Percentiles rank a stretch among this genome's conserved stretches.
Conservation (phyloP, 2,329 filamentous ascomycete species). For the Didymosphaeria variabile region DNA sequence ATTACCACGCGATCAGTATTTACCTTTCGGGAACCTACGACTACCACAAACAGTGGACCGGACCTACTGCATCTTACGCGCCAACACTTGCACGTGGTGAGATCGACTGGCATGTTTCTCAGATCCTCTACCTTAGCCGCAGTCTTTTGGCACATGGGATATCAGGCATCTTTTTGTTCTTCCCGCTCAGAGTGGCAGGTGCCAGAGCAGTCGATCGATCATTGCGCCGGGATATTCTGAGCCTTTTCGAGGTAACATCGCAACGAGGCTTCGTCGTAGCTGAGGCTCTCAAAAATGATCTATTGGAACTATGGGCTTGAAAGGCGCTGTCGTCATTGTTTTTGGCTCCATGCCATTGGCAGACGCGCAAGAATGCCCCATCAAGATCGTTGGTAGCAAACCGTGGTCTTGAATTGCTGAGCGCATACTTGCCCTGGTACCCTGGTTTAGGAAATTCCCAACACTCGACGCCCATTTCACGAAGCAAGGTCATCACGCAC, state of each 20-base stretch:
- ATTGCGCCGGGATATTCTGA: conserved; percentile 22
- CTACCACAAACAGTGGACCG: conserved; percentile 33
- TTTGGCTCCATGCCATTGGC: too few relatives aligned
- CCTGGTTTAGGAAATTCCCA: too few relatives aligned
- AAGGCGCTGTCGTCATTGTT: neutral
- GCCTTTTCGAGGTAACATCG: conserved; percentile 20
- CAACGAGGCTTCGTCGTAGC: conserved; percentile 32
- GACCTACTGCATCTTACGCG: conserved; percentile 15
- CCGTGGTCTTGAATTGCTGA: too few relatives aligned
- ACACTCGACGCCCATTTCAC: too few relatives aligned
- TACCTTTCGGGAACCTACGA: conserved; percentile 41
- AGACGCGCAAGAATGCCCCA: too few relatives aligned
- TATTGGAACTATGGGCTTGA: conserved; percentile 25
- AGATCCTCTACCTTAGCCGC: conserved; percentile 31
- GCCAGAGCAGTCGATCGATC: conserved; percentile 25
- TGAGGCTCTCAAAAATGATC: conserved; percentile 24
- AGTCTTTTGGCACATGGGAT: conserved; percentile 26
- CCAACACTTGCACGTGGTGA: conserved; percentile 25
- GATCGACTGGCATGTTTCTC: conserved; percentile 28
- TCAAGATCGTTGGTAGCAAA: too few relatives aligned
- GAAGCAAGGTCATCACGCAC: too few relatives aligned
- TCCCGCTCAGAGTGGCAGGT: conserved; percentile 39
- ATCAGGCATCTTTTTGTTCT: conserved; percentile 35
- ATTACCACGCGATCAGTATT: conserved; percentile 39
- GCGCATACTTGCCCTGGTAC: too few relatives aligned